These are phyloP conservation scores for Trichoderma sp. DNA, from an alignment of 2,329 filamentous ascomycete genomes.

Conservation along the genomic window DNA sequence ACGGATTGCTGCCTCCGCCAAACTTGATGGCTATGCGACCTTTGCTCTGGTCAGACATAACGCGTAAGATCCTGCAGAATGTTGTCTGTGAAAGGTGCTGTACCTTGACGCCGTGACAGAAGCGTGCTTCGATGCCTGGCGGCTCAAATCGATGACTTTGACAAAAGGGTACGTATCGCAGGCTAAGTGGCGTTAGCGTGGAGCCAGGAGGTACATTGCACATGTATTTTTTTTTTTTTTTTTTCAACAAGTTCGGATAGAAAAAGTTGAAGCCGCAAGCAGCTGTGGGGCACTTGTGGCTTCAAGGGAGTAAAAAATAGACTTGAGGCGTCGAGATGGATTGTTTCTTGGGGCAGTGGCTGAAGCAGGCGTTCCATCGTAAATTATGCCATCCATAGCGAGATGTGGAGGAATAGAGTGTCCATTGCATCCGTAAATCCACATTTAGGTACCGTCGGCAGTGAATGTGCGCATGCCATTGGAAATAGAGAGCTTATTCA, in stretches of 20 bases:
- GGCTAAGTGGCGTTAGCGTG: not conserved
- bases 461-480: not conserved
- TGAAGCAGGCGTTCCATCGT: not conserved
- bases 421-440: not conserved
- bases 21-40: slow-evolving; percentile 51
- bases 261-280: slow-evolving; percentile 1
- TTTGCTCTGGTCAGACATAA: slow-evolving; percentile 39
- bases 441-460: not conserved
- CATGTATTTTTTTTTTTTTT: not conserved
- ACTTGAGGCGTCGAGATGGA: not conserved
- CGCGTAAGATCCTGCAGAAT: slow-evolving; percentile 7
- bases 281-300: not conserved
- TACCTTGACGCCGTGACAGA: not conserved
- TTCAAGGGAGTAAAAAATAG: not conserved
- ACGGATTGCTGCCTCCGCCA: slow-evolving; percentile 32
- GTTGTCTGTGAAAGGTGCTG: not conserved
- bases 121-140: not conserved
- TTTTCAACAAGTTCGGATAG: slow-evolving; percentile 1
- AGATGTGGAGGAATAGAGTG: not conserved
- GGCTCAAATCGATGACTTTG: slow-evolving; percentile 1
- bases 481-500: not conserved
- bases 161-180: not conserved
- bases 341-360: not conserved
- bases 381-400: not conserved
- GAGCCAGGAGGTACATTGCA: not conserved